phyloP scores from a whole-genome alignment of 352 stramenopile genomes.

The Pythium volutum region DNA sequence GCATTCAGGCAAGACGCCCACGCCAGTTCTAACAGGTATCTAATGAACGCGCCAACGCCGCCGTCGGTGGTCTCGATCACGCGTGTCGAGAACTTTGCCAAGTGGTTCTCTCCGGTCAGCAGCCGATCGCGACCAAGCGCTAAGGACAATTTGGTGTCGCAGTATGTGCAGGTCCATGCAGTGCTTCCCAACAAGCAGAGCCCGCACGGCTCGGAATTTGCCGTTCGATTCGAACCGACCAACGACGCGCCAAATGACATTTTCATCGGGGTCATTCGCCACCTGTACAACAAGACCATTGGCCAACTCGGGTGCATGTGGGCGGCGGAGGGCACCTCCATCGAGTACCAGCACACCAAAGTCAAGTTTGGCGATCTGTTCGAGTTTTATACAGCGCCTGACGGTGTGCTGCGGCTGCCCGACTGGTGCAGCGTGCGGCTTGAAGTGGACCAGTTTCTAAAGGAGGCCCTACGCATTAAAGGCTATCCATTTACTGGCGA shows the following conservation, averaged over 20 bases:
- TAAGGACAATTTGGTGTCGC: neutral
- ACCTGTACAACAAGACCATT: conserved; percentile 6
- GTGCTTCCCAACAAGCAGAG: neutral
- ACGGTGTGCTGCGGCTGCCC: neutral
- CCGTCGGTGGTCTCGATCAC: neutral
- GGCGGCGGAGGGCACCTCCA: neutral
- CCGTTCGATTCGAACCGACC: neutral
- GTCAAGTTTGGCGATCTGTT: conserved; percentile 10
- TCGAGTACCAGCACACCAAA: neutral
- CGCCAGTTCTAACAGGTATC: neutral
- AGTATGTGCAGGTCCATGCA: neutral
- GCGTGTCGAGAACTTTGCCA: neutral
- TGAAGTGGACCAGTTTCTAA: conserved; percentile 1
- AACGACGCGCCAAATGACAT: neutral
- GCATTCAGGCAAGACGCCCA: too few species aligned
- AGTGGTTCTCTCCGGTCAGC: neutral
- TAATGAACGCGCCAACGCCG: neutral
- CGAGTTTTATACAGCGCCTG: conserved; percentile 1
- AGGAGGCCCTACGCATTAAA: neutral
- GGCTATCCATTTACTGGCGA: too few species aligned
- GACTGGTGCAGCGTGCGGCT: neutral
- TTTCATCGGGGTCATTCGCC: neutral
- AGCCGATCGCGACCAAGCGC: neutral
- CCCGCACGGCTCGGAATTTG: neutral
- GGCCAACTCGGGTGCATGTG: neutral